Evolutionary conservation across 2,329 filamentous ascomycete species (phyloP).

Genomic region (Fusarium ambrosium): DNA sequence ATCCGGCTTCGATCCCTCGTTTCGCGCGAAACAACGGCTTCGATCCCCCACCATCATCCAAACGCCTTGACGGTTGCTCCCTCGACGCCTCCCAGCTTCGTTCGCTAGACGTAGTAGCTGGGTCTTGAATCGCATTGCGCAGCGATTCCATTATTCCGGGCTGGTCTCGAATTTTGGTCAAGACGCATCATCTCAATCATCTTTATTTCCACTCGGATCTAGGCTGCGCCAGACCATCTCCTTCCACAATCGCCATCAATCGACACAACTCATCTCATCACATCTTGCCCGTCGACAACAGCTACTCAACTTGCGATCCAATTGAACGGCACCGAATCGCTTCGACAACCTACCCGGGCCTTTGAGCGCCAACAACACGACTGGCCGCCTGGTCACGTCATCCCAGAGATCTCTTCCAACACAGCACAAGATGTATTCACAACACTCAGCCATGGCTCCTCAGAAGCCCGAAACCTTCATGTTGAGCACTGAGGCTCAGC

Average conservation of each 20-base stretch:
- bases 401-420: constrained; percentile 36
- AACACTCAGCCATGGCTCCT: constrained; percentile 88
- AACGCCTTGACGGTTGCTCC: constrained; percentile 58
- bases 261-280: constrained; percentile 18
- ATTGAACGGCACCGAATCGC: constrained; percentile 29
- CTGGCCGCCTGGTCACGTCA: constrained; percentile 48
- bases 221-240: constrained; percentile 53
- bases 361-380: constrained; percentile 38
- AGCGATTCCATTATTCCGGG: constrained; percentile 55
- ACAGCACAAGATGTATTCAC: constrained; percentile 76
- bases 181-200: constrained; percentile 45
- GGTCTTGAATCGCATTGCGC: constrained; percentile 48
- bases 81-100: constrained; percentile 50
- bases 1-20: constrained; percentile 52
- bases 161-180: constrained; percentile 62
- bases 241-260: constrained; percentile 23
- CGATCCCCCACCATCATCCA: constrained; percentile 48
- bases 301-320: constrained; percentile 24
- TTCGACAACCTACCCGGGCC: constrained; percentile 29
- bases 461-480: constrained; percentile 99
- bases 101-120: constrained; percentile 63
- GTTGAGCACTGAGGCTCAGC: constrained; percentile 96
- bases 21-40: constrained; percentile 48
- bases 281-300: constrained; percentile 13
- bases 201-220: constrained; percentile 42